Evolutionary conservation across 495 filamentous ascomycete genomes (phyloP).

Genomic region (Cetradonia linearis): DNA sequence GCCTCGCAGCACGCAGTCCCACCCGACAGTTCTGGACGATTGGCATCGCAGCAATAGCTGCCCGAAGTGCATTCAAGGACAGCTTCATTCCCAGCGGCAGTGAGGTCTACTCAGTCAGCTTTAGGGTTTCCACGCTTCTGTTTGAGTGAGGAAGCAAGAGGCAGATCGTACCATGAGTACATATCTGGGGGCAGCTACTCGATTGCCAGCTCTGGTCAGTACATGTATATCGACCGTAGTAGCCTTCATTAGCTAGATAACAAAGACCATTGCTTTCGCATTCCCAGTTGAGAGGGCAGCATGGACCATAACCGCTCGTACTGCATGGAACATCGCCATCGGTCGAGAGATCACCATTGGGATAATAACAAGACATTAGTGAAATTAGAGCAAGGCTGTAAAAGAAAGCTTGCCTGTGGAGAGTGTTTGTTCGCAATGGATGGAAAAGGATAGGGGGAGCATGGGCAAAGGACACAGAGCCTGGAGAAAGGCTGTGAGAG

Average conservation of each 20-base stretch:
- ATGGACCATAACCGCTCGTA: constrained; percentile 18
- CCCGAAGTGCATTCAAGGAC: constrained; percentile 12
- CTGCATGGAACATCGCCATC: constrained; percentile 17
- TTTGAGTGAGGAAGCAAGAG: neutral
- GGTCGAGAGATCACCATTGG: constrained; percentile 19
- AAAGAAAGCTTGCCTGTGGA: too few relatives aligned
- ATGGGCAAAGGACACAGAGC: neutral
- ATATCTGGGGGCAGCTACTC: constrained; percentile 19
- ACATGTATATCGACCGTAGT: constrained; percentile 24
- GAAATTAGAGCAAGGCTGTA: neutral
- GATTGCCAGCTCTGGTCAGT: constrained; percentile 23
- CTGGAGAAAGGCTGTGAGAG: neutral
- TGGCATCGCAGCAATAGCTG: constrained; percentile 20
- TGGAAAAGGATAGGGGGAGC: neutral
- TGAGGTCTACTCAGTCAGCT: constrained; percentile 8
- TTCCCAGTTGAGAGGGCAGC: constrained; percentile 21
- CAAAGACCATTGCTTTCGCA: constrained; percentile 24
- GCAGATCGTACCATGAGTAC: constrained; percentile 15
- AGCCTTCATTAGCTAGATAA: constrained; percentile 15
- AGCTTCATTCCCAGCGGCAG: constrained; percentile 17
- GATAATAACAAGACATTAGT: constrained; percentile 20
- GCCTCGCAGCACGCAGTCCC: constrained; percentile 13
- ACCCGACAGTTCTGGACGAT: constrained; percentile 13
- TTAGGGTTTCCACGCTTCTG: neutral
- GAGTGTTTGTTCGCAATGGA: neutral